Conservation (phyloP, 78 protist genomes). For the Dictyostelium capitatum region DNA sequence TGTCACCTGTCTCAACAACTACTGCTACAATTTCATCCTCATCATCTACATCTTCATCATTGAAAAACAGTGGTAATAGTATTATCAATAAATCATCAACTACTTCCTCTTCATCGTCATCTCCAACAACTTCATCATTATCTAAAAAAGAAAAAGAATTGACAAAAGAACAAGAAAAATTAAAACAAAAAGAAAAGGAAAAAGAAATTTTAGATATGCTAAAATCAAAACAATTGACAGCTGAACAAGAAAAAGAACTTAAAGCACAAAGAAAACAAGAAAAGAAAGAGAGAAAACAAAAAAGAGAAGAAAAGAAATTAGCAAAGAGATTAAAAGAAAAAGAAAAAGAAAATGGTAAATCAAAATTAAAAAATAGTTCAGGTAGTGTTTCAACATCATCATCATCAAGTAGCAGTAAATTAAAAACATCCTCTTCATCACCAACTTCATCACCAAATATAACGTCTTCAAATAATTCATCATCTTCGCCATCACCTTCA, state of each 20-base stretch:
- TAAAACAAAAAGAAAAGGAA: conserved; percentile 49
- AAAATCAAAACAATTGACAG: conserved; percentile 8
- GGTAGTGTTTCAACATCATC: conserved; percentile 14
- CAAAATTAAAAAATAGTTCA: not conserved
- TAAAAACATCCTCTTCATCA: conserved; percentile 6
- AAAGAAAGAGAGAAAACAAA: conserved; percentile 60
- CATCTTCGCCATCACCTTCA: not conserved
- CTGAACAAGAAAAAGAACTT: conserved; percentile 58
- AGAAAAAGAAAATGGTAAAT: conserved; percentile 2
- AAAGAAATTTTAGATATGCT: not conserved
- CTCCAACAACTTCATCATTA: not conserved
- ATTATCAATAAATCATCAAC: not conserved
- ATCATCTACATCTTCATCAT: not conserved
- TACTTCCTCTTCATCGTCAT: not conserved
- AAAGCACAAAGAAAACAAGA: conserved; percentile 49
- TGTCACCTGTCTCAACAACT: not conserved
- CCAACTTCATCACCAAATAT: not conserved
- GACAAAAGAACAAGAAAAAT: conserved; percentile 37
- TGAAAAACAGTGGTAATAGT: not conserved
- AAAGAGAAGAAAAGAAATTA: conserved; percentile 41
- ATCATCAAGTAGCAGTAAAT: not conserved
- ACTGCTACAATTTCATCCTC: not conserved
- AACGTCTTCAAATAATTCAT: not conserved
- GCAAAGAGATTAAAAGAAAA: conserved; percentile 24
- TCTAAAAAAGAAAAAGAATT: conserved; percentile 24